Conservation (phyloP, 345 rosid species). For the Citrus reticulata region DNA sequence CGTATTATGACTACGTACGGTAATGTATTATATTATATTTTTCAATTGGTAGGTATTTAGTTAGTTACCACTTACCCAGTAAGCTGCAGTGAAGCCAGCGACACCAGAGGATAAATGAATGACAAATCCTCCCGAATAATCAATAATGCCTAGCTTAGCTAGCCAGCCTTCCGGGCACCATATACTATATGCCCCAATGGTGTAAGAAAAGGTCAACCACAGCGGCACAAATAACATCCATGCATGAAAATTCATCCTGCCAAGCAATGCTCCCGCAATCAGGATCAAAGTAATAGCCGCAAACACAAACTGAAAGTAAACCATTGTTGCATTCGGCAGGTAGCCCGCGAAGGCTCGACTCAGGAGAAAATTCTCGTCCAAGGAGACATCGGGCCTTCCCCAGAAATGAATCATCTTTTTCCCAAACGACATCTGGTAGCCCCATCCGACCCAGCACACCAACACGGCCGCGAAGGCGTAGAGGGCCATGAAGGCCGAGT, state of each 20-base stretch:
- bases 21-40: neutral
- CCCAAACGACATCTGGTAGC: constrained; percentile 54
- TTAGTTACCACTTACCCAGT: constrained; percentile 48
- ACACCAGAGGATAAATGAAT: constrained; percentile 65
- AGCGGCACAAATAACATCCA: constrained; percentile 76
- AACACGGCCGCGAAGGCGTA: constrained; percentile 63
- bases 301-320: constrained; percentile 59
- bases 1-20: too few relatives aligned
- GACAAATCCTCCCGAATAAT: constrained; percentile 62
- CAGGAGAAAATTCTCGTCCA: constrained; percentile 41
- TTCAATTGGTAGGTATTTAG: neutral
- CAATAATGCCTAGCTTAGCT: constrained; percentile 43
- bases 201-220: constrained; percentile 65
- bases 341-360: constrained; percentile 1
- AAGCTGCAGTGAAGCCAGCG: constrained; percentile 72
- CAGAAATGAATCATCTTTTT: constrained; percentile 31
- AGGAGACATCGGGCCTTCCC: constrained; percentile 39
- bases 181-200: constrained; percentile 49
- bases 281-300: constrained; percentile 63
- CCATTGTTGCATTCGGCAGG: constrained; percentile 60
- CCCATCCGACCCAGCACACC: constrained; percentile 73
- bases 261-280: constrained; percentile 57
- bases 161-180: constrained; percentile 58
- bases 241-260: constrained; percentile 65
- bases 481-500: constrained; percentile 76